phyloP scores from a whole-genome alignment of 345 rosid species.

The Cardamine resedifolia region DNA sequence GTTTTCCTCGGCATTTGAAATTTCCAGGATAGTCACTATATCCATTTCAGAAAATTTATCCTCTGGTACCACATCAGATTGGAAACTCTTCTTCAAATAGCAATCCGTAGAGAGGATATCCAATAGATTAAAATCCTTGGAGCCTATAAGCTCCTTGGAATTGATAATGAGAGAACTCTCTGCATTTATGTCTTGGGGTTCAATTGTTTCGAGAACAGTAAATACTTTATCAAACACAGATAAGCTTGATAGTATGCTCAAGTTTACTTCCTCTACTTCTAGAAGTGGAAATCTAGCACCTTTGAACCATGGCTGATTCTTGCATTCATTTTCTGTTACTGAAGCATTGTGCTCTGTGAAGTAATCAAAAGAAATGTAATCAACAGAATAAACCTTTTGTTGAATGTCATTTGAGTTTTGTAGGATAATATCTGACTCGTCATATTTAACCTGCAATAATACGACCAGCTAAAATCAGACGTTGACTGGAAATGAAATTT shows the following conservation, averaged over 20 bases:
- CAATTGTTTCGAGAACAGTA: constrained; percentile 45
- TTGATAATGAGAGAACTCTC: constrained; percentile 33
- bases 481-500: not conserved
- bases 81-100: constrained; percentile 42
- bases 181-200: constrained; percentile 37
- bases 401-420: constrained; percentile 42
- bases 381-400: constrained; percentile 56
- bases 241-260: constrained; percentile 40
- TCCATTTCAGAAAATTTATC: constrained; percentile 44
- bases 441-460: constrained; percentile 45
- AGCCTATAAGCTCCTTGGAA: constrained; percentile 49
- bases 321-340: constrained; percentile 48
- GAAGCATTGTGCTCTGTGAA: constrained; percentile 40
- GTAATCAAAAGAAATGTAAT: constrained; percentile 46
- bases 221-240: constrained; percentile 50
- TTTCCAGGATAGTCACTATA: constrained; percentile 49
- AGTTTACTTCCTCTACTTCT: constrained; percentile 68
- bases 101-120: constrained; percentile 52
- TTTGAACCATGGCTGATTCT: constrained; percentile 39
- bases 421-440: constrained; percentile 30
- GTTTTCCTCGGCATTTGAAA: constrained; percentile 27
- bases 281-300: constrained; percentile 51
- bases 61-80: constrained; percentile 40
- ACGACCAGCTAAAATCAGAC: constrained; percentile 17
- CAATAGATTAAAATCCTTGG: constrained; percentile 39